A percentile compares a stretch with the other conserved stretches of the same genome.
These are phyloP conservation scores for Ramaria rubella DNA, from an alignment of 768 basidiomycete genomes.

Conservation along the genomic window DNA sequence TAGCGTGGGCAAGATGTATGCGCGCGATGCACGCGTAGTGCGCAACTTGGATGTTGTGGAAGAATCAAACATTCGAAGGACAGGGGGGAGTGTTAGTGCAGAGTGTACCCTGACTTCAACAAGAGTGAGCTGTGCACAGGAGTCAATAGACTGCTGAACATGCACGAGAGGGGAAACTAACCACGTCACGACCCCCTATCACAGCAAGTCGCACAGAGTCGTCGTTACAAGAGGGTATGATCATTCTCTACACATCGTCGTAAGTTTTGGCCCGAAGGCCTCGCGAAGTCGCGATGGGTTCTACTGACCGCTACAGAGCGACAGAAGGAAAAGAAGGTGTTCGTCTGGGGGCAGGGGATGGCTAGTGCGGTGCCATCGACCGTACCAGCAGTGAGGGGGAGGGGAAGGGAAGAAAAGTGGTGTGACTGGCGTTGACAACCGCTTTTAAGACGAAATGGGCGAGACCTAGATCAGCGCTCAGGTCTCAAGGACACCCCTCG, in stretches of 20 bases:
- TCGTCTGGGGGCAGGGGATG: not conserved
- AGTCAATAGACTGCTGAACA: not conserved
- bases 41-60: not conserved
- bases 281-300: slow-evolving; percentile 9
- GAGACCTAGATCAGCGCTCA: too few relatives aligned
- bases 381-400: not conserved
- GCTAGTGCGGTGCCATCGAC: slow-evolving; percentile 10
- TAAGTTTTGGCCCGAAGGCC: slow-evolving; percentile 13
- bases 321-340: slow-evolving; percentile 4
- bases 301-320: slow-evolving; percentile 7
- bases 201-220: not conserved
- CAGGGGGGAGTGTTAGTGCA: not conserved
- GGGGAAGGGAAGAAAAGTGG: not conserved
- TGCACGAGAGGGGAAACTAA: not conserved
- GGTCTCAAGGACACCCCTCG: too few relatives aligned
- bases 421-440: not conserved
- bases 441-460: not conserved
- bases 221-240: slow-evolving; percentile 1
- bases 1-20: not conserved
- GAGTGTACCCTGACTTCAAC: not conserved
- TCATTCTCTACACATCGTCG: slow-evolving; percentile 6
- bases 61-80: not conserved
- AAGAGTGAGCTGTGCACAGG: not conserved
- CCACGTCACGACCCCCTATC: not conserved
- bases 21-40: not conserved